Conservation (phyloP, 2,329 filamentous ascomycete genomes). For the Colletotrichum tamarilloi region DNA sequence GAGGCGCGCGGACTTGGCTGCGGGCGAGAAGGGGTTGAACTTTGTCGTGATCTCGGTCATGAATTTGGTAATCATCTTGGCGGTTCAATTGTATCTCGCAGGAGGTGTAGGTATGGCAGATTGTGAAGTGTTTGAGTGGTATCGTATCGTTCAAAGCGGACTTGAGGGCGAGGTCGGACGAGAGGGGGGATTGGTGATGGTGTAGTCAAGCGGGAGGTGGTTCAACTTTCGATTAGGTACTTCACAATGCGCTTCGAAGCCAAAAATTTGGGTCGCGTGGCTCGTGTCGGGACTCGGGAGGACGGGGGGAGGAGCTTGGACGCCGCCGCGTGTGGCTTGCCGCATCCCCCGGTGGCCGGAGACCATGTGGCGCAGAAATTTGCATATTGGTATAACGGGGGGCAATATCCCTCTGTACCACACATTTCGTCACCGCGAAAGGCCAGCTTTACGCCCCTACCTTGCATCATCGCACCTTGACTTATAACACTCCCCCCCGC, state of each 20-base stretch:
- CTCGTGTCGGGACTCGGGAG: conserved; percentile 5
- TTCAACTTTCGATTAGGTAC: neutral
- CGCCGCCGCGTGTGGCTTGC: conserved; percentile 12
- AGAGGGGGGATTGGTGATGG: neutral
- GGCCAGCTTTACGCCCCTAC: conserved; percentile 36
- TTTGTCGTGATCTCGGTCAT: conserved; percentile 85
- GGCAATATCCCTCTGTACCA: neutral
- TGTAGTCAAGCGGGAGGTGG: neutral
- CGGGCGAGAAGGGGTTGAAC: conserved; percentile 91
- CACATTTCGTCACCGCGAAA: conserved; percentile 38
- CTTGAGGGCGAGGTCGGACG: neutral
- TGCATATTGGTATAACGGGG: conserved; percentile 7
- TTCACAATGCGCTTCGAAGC: conserved; percentile 6
- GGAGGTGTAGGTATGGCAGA: neutral
- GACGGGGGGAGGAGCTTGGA: conserved; percentile 31
- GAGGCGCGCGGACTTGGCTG: conserved; percentile 84
- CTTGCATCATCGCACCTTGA: neutral
- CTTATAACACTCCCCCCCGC: neutral
- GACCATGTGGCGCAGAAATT: neutral
- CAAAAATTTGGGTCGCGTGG: conserved; percentile 36
- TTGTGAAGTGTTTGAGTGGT: neutral
- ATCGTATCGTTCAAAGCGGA: neutral
- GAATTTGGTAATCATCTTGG: conserved; percentile 84
- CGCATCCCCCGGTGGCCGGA: neutral
- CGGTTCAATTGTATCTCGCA: neutral